Evolutionary conservation across 75 land plant species (phyloP).

Genomic region (Cryptomeria japonica): DNA sequence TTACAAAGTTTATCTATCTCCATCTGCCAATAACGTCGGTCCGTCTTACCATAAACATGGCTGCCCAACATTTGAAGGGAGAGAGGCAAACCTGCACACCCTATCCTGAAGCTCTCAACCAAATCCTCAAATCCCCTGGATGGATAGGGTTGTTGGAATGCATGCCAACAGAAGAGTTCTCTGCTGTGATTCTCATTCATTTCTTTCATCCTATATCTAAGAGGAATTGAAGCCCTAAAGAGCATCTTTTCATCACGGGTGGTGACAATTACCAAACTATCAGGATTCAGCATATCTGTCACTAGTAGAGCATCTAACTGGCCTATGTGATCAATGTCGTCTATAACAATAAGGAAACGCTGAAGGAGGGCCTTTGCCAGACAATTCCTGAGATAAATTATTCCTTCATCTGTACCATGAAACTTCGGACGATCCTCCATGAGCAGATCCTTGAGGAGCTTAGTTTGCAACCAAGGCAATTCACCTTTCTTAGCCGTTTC

Average conservation of each 20-base stretch:
- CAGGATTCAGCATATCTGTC: background rate
- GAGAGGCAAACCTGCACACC: background rate
- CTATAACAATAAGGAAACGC: background rate
- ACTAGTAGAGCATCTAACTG: background rate
- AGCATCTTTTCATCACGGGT: background rate
- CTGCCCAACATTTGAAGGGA: background rate
- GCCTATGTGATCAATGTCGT: background rate
- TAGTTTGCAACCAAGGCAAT: background rate
- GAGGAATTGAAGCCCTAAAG: background rate
- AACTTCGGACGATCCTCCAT: no score
- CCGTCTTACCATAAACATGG: background rate
- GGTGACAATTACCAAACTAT: background rate
- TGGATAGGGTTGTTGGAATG: background rate
- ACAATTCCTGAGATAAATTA: background rate
- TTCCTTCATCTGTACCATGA: background rate
- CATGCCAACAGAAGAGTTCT: conserved; percentile 1
- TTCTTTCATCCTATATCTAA: background rate
- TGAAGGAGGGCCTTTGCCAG: no score
- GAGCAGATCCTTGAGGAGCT: background rate
- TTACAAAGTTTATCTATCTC: background rate
- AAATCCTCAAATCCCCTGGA: background rate
- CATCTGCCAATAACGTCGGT: background rate
- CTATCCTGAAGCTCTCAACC: background rate
- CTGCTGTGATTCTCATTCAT: background rate
- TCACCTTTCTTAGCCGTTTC: background rate